Evolutionary conservation across 129 eudicot species (phyloP).

Genomic region (Ambrosia trifida): DNA sequence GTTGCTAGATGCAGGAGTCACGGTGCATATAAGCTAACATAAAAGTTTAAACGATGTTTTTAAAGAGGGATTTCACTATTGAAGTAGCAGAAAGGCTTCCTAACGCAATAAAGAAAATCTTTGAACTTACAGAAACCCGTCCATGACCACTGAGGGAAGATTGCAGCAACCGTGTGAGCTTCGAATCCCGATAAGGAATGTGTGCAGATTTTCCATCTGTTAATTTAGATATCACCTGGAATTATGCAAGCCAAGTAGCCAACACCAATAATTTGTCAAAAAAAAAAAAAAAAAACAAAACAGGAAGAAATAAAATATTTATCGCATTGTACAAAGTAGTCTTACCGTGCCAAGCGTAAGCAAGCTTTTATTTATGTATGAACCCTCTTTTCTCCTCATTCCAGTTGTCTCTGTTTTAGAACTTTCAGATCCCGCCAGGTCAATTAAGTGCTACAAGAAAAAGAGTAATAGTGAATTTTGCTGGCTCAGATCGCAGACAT

Average conservation of each 20-base stretch:
- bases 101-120: not conserved
- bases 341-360: slow-evolving; percentile 90
- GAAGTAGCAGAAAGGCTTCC: slow-evolving; percentile 19
- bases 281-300: not conserved
- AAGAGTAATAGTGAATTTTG: slow-evolving; percentile 22
- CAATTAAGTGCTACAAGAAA: slow-evolving; percentile 76
- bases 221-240: slow-evolving; percentile 80
- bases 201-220: slow-evolving; percentile 82
- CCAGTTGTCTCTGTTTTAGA: slow-evolving; percentile 85
- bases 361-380: slow-evolving; percentile 87
- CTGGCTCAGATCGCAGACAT: not conserved
- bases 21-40: slow-evolving; percentile 82
- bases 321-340: slow-evolving; percentile 1
- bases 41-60: slow-evolving; percentile 22
- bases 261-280: not conserved
- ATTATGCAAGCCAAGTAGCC: slow-evolving; percentile 12
- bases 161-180: slow-evolving; percentile 79
- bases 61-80: slow-evolving; percentile 9
- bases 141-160: slow-evolving; percentile 97
- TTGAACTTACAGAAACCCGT: slow-evolving; percentile 78
- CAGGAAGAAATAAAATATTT: not conserved
- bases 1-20: slow-evolving; percentile 83
- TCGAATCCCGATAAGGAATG: slow-evolving; percentile 90
- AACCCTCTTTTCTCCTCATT: slow-evolving; percentile 82
- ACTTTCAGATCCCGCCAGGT: slow-evolving; percentile 87